Base-by-base conservation (phyloP, 202 grass and related monocot genomes). In the Cymbopogon flexuosus region DNA sequence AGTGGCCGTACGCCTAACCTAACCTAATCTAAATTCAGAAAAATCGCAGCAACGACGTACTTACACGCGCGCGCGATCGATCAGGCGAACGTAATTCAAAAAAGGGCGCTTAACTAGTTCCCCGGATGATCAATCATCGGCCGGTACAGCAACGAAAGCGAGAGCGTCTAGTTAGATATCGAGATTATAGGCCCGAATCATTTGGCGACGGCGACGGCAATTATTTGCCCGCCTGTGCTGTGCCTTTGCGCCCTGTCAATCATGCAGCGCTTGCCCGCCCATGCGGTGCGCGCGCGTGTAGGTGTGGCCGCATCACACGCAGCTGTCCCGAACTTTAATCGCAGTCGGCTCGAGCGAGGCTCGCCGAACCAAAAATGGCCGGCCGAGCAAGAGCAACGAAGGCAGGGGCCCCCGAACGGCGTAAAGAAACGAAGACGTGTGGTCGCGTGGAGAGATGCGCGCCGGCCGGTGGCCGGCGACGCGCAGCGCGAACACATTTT, bases 1-100 rank as follows among this genome's bases (percentile, higher is more conserved):
- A 13, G 86, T 40, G 82, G 77, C 24, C 77, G 77, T 81, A 77
- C 46, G 76, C 69, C 47, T 24, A 80, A 80, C 69, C 47, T 24
- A 80, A 80, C 54, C 46, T 54, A 56, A 21, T 9, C 12, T 9
- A 73, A 31, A 21, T 10, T 42, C 60, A 8, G 3, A 19, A 14
- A 42, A 27, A 6, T 12, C 52, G 13, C 36, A 11, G 4, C 6
- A 15, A 16, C 27, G 62, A 19, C 21, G 10, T 24, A 61, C 19
- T 27, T 27, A 18, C 15, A 24, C 34, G 16, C 40, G 30, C 29
- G 30, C 52, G 6, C 52, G 41, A 12, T 18, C 52, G 41, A 18
- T 27, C 68, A 70, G 6, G 14, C 62, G 23, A 7, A 10, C 40
- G 35, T 5, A 51, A 62, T 24, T 23, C 21, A 27, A 79, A 72